phyloP scores from a whole-genome alignment of 805 yeast species.

The Wilhelminamyces savonicus region DNA sequence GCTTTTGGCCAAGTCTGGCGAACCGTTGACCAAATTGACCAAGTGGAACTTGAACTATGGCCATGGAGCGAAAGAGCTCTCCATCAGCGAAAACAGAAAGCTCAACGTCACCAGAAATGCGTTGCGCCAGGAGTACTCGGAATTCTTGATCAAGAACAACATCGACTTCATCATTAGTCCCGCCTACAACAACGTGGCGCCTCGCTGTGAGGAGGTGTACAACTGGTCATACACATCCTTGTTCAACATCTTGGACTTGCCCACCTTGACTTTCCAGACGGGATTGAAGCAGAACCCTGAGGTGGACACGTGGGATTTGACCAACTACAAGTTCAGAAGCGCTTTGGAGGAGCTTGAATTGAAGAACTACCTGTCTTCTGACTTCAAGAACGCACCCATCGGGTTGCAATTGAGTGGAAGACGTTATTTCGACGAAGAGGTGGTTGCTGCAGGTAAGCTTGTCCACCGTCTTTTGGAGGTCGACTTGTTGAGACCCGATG shows the following conservation, averaged over 20 bases:
- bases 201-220: conserved; percentile 52
- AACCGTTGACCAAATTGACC: conserved; percentile 60
- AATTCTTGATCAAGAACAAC: conserved; percentile 45
- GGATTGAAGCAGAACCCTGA: conserved; percentile 53
- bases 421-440: conserved; percentile 53
- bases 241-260: conserved; percentile 68
- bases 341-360: conserved; percentile 44
- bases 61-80: conserved; percentile 43
- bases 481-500: conserved; percentile 16
- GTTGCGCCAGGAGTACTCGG: conserved; percentile 51
- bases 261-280: conserved; percentile 60
- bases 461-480: conserved; percentile 29
- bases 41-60: conserved; percentile 57
- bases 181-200: conserved; percentile 66
- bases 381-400: conserved; percentile 48
- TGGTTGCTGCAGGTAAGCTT: conserved; percentile 42
- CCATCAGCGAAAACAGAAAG: conserved; percentile 48
- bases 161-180: conserved; percentile 68
- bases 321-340: conserved; percentile 34
- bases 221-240: conserved; percentile 80
- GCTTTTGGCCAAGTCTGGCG: conserved; percentile 55
- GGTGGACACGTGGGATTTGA: conserved; percentile 42
- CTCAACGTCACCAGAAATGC: conserved; percentile 51
- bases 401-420: conserved; percentile 48
- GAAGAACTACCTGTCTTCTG: conserved; percentile 40